These are phyloP conservation scores for Turritis glabra DNA, from an alignment of 345 rosid genomes.

Conservation along the genomic window DNA sequence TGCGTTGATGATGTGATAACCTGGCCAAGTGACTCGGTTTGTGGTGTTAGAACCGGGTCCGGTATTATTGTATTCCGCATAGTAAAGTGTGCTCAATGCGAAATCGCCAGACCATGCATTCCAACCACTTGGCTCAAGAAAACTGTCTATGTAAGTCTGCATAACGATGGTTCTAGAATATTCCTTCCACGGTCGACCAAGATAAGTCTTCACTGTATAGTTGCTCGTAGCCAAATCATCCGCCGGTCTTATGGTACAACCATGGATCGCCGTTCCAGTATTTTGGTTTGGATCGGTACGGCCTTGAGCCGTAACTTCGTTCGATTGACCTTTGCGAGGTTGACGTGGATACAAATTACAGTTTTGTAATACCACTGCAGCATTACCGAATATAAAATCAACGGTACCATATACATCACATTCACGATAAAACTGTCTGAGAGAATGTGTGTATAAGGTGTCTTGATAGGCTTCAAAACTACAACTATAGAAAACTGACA, in stretches of 20 bases:
- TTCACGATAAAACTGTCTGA: conserved; percentile 81
- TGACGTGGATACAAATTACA: conserved; percentile 74
- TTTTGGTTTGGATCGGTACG: conserved; percentile 81
- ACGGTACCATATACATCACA: conserved; percentile 92
- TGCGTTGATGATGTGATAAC: conserved; percentile 60
- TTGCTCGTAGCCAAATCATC: conserved; percentile 59
- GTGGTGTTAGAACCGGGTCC: conserved; percentile 73
- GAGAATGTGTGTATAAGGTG: conserved; percentile 74
- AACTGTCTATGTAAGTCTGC: conserved; percentile 52
- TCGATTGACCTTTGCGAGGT: conserved; percentile 74
- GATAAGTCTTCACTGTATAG: conserved; percentile 50
- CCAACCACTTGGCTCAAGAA: conserved; percentile 80
- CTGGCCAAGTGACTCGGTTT: conserved; percentile 70
- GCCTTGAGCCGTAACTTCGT: conserved; percentile 89
- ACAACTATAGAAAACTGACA: conserved; percentile 75
- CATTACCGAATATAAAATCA: conserved; percentile 94
- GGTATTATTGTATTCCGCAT: conserved; percentile 66
- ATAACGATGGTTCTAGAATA: conserved; percentile 77
- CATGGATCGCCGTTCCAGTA: conserved; percentile 75
- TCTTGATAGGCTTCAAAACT: conserved; percentile 92
- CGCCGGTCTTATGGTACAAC: conserved; percentile 61
- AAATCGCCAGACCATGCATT: conserved; percentile 61
- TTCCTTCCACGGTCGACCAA: conserved; percentile 93
- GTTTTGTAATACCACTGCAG: conserved; percentile 74
- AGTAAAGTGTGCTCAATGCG: conserved; percentile 69